Percentiles rank a stretch among this genome's conserved stretches.
These are phyloP conservation scores for Metarhizium humberi DNA, from an alignment of 2,329 filamentous ascomycete genomes.

Conservation along the genomic window DNA sequence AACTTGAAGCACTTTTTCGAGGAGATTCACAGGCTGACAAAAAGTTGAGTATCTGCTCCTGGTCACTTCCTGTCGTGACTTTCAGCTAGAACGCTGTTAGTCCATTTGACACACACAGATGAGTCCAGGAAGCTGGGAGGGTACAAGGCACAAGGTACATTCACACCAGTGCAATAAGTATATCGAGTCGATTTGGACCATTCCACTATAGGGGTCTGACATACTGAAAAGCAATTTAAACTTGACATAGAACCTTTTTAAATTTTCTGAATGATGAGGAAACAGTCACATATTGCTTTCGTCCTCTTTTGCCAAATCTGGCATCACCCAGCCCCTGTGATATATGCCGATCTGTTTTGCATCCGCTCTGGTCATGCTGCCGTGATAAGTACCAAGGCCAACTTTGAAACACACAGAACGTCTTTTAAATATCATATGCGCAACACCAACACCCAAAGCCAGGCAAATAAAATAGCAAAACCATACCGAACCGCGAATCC, in stretches of 20 bases:
- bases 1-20: conserved; percentile 89
- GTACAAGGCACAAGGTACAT: background rate
- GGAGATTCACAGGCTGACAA: conserved; percentile 70
- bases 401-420: background rate
- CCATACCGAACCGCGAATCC: too few relatives aligned
- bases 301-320: background rate
- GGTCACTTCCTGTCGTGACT: background rate
- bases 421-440: background rate
- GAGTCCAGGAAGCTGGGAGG: background rate
- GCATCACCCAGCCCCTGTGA: background rate
- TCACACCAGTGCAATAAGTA: too few relatives aligned
- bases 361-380: background rate
- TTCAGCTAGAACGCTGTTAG: background rate
- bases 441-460: too few relatives aligned
- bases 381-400: background rate
- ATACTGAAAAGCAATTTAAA: background rate
- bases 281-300: background rate
- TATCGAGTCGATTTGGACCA: background rate
- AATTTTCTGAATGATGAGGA: too few relatives aligned
- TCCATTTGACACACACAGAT: background rate
- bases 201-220: background rate
- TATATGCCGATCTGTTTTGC: background rate
- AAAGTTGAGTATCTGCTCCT: conserved; percentile 18
- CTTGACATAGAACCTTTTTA: too few relatives aligned
- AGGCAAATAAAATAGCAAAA: too few relatives aligned